Evolutionary conservation across 345 rosid genomes (phyloP), one percentile per base, ranked within the genome.

Genomic region (Anacardium occidentale): DNA sequence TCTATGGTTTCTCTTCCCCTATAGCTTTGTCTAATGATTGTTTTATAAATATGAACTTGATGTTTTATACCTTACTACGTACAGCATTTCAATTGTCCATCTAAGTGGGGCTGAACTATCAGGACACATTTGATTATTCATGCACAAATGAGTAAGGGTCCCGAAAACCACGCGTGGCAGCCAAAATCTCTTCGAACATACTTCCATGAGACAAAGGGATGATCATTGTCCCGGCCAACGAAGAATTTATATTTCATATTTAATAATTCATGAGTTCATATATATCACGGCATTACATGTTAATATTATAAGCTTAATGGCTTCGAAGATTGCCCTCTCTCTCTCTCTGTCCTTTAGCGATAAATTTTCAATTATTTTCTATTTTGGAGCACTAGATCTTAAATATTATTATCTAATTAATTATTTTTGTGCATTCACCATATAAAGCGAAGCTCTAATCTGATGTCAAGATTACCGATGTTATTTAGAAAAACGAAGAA

Each of bases 191-290:
- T 68, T 52, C 80, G 72, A 65, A 51, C 74, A 77, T 76, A 68
- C 69, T 75, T 69, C 54, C 66, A 75, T 77, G 52, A 69, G 85
- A 85, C 85, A 74, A 75, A 74, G 54, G 75, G 75, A 66, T 72
- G 61, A 80, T 87, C 86, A 74, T 68, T 83, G 42, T 83, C 85
- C 42, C 52, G 50, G 45, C 77, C 83, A 75, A 74, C 47, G 62
- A 52, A 71, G n/a, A 69, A 58, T 60, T 67, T 37, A 37, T 37
- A 5, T 37, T 8, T 37, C 42, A 47, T 20, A 45, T 66, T 22
- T 11, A 20, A 34, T 54, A 13, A 52, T 51, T 44, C 22, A 61
- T 32, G 10, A 62, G 10, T 71, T 62, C 40, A 52, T 51, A n/a
- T 50, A 21, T 62, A 51, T 34, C 68, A 62, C 67, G 67, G 75